phyloP scores from a whole-genome alignment of 495 filamentous ascomycete genomes.

The Penicillium soppii region DNA sequence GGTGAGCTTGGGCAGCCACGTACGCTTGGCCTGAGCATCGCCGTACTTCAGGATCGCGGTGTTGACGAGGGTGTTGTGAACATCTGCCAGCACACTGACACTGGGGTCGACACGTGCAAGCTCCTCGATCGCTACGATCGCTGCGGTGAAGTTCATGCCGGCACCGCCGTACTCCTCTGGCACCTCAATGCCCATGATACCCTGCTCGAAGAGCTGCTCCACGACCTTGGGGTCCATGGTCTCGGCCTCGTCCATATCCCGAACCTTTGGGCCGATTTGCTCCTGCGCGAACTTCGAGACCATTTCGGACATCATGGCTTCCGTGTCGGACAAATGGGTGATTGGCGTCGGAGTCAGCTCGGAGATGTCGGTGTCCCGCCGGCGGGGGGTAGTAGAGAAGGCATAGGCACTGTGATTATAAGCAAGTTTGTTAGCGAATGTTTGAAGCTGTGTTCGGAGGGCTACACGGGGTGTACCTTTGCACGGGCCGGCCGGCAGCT shows the following conservation, averaged over 20 bases:
- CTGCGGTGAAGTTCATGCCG: slow-evolving; percentile 97
- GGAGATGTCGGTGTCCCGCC: slow-evolving; percentile 61
- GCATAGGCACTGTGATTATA: slow-evolving; percentile 54
- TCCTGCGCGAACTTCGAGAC: slow-evolving; percentile 91
- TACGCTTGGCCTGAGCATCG: slow-evolving; percentile 68
- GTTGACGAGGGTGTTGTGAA: slow-evolving; percentile 98
- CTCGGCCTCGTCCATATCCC: slow-evolving; percentile 98
- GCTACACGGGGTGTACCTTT: slow-evolving; percentile 37
- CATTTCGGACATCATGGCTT: slow-evolving; percentile 81
- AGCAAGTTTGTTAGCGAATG: background rate
- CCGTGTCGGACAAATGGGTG: slow-evolving; percentile 86
- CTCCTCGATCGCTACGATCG: slow-evolving; percentile 96
- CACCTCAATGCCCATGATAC: slow-evolving; percentile 95
- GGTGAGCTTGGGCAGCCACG: slow-evolving; percentile 83
- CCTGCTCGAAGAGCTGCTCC: slow-evolving; percentile 94
- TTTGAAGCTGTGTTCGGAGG: background rate
- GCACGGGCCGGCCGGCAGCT: slow-evolving; percentile 37
- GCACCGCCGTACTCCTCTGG: slow-evolving; percentile 95
- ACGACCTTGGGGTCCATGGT: slow-evolving; percentile 85
- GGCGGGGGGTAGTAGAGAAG: slow-evolving; percentile 67
- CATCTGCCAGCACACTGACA: slow-evolving; percentile 89
- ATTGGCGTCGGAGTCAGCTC: slow-evolving; percentile 87
- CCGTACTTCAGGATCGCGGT: slow-evolving; percentile 88
- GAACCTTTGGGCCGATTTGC: slow-evolving; percentile 84
- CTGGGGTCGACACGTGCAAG: slow-evolving; percentile 91